These are phyloP conservation scores for Haematococcus lacustris DNA, from an alignment of 139 green algal genomes.

Conservation along the genomic window DNA sequence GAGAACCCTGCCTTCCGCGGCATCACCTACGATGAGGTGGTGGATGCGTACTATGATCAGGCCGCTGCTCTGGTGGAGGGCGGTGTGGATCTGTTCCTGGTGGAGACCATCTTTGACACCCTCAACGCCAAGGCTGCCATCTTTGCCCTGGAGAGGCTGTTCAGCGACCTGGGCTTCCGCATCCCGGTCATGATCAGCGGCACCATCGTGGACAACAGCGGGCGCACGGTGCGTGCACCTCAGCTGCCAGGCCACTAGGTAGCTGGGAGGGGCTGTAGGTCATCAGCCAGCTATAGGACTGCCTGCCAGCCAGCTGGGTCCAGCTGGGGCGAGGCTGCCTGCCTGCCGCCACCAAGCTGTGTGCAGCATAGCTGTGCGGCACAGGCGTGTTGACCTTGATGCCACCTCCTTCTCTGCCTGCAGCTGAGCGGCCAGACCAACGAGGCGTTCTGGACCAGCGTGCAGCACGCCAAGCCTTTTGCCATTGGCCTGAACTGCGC, in stretches of 20 bases:
- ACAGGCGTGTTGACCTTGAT: too few species aligned
- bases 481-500: slow-evolving; percentile 96
- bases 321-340: too few species aligned
- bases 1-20: slow-evolving; percentile 93
- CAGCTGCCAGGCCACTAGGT: too few species aligned
- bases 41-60: slow-evolving; percentile 91
- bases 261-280: too few species aligned
- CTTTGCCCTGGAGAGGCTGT: slow-evolving; percentile 90
- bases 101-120: slow-evolving; percentile 99
- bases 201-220: slow-evolving; percentile 94
- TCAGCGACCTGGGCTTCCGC: slow-evolving; percentile 65
- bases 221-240: slow-evolving; percentile 83
- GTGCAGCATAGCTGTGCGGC: too few species aligned
- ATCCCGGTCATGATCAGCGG: slow-evolving; percentile 93
- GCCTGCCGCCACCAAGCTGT: too few species aligned
- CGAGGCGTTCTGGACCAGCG: slow-evolving; percentile 96
- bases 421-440: slow-evolving; percentile 92
- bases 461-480: slow-evolving; percentile 85
- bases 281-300: too few species aligned
- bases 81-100: slow-evolving; percentile 92
- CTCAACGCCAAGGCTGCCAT: slow-evolving; percentile 95
- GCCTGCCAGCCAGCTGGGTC: too few species aligned
- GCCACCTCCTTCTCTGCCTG: neutral
- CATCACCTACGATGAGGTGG: slow-evolving; percentile 95
- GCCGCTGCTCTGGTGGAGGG: slow-evolving; percentile 75